Conservation (phyloP, 1,139 yeast species). For the Meyerozyma elateridarum region DNA sequence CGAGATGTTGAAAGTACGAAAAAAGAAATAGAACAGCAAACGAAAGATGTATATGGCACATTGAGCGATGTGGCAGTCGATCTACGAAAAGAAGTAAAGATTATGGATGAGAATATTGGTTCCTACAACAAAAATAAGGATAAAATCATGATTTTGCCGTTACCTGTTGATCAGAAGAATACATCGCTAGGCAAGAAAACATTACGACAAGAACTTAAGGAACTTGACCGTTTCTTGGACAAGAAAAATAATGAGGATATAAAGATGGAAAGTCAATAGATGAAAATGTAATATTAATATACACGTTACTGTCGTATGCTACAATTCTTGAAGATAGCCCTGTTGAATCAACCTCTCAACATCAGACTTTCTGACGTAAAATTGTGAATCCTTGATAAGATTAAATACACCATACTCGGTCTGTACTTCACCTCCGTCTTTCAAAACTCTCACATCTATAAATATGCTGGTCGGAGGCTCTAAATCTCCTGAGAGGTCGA, state of each 20-base stretch:
- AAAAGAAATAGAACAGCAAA: slow-evolving; percentile 24
- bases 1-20: slow-evolving; percentile 16
- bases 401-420: slow-evolving; percentile 97
- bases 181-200: slow-evolving; percentile 51
- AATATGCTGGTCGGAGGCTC: slow-evolving; percentile 90
- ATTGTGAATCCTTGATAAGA: slow-evolving; percentile 90
- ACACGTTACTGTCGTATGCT: slow-evolving; percentile 7
- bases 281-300: not conserved
- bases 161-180: slow-evolving; percentile 58
- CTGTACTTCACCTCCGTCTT: slow-evolving; percentile 95
- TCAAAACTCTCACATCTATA: slow-evolving; percentile 86
- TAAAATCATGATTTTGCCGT: slow-evolving; percentile 52
- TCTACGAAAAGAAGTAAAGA: slow-evolving; percentile 52
- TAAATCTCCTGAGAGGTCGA: slow-evolving; percentile 84
- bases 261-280: slow-evolving; percentile 5
- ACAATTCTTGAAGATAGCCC: slow-evolving; percentile 80
- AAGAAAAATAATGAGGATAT: slow-evolving; percentile 13
- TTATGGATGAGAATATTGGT: slow-evolving; percentile 55
- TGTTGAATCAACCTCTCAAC: slow-evolving; percentile 93
- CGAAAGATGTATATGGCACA: slow-evolving; percentile 29
- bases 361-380: slow-evolving; percentile 88
- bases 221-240: slow-evolving; percentile 20
- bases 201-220: slow-evolving; percentile 32
- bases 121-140: slow-evolving; percentile 41
- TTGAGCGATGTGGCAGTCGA: slow-evolving; percentile 42